Evolutionary conservation across 139 green algal species (phyloP), one percentile per base, ranked within the genome.

Genomic region (Tetraselmis striata): DNA sequence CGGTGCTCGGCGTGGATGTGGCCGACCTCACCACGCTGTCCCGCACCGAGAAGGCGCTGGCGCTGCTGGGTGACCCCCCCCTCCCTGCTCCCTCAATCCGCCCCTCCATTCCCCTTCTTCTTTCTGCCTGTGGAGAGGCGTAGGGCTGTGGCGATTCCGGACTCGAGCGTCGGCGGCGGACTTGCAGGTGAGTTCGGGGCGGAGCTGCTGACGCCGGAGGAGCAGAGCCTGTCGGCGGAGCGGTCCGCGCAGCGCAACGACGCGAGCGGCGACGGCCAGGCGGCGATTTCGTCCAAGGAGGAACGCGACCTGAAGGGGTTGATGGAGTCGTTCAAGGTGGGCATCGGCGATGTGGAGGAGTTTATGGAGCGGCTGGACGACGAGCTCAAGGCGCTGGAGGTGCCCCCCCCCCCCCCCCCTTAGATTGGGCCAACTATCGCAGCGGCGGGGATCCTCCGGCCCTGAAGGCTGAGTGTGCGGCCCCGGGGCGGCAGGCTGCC

Each of bases 371-470:
- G 83, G n/a, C 80, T 92, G 32, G 67, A 84, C n/a, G 76, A 81
- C 11, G 87, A 91, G 76, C 82, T 90, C 30, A 79, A 80, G 2
- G 89, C 89, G 1, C 80, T 92, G 29, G 85, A 92, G 83, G 87
- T 89, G 79, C 30, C 24, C 59, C 79, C 79, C 28, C 29, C n/a
- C 2, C 1, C 0, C 27, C n/a, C n/a, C 22, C 31, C 28, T 1
- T 1, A 76, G 25, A 23, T 76, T 5, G 2, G n/a, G n/a, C n/a
- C n/a, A n/a, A n/a, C n/a, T n/a, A n/a, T n/a, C n/a, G n/a, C n/a
- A n/a, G n/a, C n/a, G n/a, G n/a, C n/a, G n/a, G n/a, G n/a, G n/a
- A n/a, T n/a, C n/a, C n/a, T n/a, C n/a, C n/a, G n/a, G n/a, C n/a
- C n/a, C n/a, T n/a, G n/a, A n/a, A n/a, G n/a, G n/a, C n/a, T n/a